Evolutionary conservation across 371 early-diverging fungal genomes (phyloP).

Genomic region (Syncephalis fuscata): DNA sequence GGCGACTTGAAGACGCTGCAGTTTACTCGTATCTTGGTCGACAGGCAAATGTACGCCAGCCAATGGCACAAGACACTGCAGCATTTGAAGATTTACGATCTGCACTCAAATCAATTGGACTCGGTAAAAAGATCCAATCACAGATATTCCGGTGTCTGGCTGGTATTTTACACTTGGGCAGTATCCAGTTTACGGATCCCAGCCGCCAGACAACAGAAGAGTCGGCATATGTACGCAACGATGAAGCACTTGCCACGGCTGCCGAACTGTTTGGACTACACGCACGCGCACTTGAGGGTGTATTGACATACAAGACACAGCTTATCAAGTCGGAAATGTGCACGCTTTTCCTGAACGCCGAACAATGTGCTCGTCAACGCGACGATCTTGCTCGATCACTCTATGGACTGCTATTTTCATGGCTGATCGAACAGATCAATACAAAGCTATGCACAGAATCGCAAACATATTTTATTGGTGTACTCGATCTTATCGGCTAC

Average conservation of each 20-base stretch:
- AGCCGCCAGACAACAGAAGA: slow-evolving; percentile 34
- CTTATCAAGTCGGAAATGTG: slow-evolving; percentile 55
- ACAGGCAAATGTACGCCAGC: slow-evolving; percentile 7
- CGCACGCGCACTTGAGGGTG: slow-evolving; percentile 57
- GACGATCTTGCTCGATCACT: slow-evolving; percentile 55
- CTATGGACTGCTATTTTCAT: slow-evolving; percentile 55
- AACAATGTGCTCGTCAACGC: slow-evolving; percentile 42
- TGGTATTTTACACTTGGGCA: slow-evolving; percentile 81
- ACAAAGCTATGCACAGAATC: slow-evolving; percentile 39
- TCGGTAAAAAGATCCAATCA: slow-evolving; percentile 57
- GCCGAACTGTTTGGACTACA: slow-evolving; percentile 78
- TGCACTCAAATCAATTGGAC: slow-evolving; percentile 65
- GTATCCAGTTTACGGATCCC: slow-evolving; percentile 64
- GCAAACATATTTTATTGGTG: slow-evolving; percentile 48
- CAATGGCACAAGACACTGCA: slow-evolving; percentile 22
- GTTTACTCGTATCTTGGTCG: slow-evolving; percentile 28
- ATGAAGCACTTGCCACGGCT: slow-evolving; percentile 57
- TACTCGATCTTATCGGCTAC: slow-evolving; percentile 61
- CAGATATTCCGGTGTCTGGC: slow-evolving; percentile 76
- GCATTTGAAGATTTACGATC: slow-evolving; percentile 47
- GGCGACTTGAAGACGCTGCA: slow-evolving; percentile 25
- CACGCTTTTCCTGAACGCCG: slow-evolving; percentile 59
- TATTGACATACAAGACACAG: slow-evolving; percentile 73
- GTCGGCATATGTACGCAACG: slow-evolving; percentile 54
- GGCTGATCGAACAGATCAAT: slow-evolving; percentile 64